Base-by-base conservation (phyloP, 345 rosid genomes). In the Rubroshorea leprosula region DNA sequence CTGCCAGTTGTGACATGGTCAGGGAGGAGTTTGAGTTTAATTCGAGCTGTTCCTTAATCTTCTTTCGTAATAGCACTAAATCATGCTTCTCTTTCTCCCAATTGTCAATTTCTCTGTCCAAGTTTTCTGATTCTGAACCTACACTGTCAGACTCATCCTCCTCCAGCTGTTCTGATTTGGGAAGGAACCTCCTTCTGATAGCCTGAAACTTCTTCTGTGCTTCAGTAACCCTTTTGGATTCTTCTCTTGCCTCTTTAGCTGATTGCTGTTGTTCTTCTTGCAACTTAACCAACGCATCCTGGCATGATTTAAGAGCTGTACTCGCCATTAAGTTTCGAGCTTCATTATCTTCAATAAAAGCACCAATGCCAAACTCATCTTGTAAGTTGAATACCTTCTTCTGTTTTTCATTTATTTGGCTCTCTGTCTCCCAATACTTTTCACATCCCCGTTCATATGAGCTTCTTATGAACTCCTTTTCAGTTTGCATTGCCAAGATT, bases 311-410 rank as follows among this genome's bases (percentile, higher is more conserved):
- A 23, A 92, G 72, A 51, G 97, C 94, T 0, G 83, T 75, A 17
- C 68, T 52, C 0, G 85, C 91, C 96, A 87, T 93, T 67, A 89
- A 63, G 3, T 78, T 68, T 58, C 96, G 73, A 51, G 96, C 96
- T 60, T 92, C 96, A 14, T 80, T 70, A 49, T 83, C 96, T 55
- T 84, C 94, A 23, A 83, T 78, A 15, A 72, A 62, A 9, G 65
- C 77, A 20, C 67, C 80, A 12, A 83, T 60, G 38, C 87, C 83
- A 39, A 89, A 86, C 78, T 93, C 94, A 49, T 89, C 97, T 65
- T 89, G 86, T 55, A 92, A 78, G 55, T 60, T 59, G 69, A 84
- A 64, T 6, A 83, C 81, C 23, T 53, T 79, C 31, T 65, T 75
- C 66, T 85, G 91, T 86, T 78, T 71, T 54, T 87, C 84, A 49